Evolutionary conservation across 208 protist species (phyloP).

Genomic region (Leishmania guyanensis): DNA sequence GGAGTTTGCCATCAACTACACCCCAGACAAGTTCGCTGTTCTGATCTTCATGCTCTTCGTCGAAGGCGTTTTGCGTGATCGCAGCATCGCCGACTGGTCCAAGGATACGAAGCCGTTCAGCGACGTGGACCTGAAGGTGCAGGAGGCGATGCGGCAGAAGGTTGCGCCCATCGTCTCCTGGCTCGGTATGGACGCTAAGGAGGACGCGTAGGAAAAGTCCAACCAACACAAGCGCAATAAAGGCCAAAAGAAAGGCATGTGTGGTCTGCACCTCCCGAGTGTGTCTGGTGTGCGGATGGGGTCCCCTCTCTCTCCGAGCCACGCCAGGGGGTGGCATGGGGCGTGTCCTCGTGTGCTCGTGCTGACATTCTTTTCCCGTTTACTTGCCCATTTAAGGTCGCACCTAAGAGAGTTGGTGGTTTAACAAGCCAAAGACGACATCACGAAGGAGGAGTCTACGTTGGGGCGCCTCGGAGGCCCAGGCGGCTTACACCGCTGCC

Average conservation of each 20-base stretch:
- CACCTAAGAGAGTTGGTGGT: neutral
- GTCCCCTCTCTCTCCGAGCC: too few species aligned
- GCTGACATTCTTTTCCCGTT: neutral
- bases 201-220: conserved; percentile 18
- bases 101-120: conserved; percentile 27
- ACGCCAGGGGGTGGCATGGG: neutral
- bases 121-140: conserved; percentile 25
- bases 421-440: neutral
- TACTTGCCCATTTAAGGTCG: neutral
- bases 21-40: conserved; percentile 59
- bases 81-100: conserved; percentile 59
- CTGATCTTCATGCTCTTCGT: conserved; percentile 81
- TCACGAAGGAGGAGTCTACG: neutral
- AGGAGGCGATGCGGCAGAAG: conserved; percentile 51
- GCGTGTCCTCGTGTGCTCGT: neutral
- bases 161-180: conserved; percentile 56
- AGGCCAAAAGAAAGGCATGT: conserved; percentile 7
- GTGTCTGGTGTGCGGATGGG: neutral
- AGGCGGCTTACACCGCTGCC: neutral
- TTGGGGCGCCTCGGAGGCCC: neutral
- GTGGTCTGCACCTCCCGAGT: neutral
- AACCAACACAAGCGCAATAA: too few species aligned
- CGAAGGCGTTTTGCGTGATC: conserved; percentile 64
- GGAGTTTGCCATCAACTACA: conserved; percentile 41
- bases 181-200: conserved; percentile 48